Percentiles rank a stretch among this genome's conserved stretches.
Conservation (phyloP, 352 stramenopile species). For the Elongisporangium undulatum region DNA sequence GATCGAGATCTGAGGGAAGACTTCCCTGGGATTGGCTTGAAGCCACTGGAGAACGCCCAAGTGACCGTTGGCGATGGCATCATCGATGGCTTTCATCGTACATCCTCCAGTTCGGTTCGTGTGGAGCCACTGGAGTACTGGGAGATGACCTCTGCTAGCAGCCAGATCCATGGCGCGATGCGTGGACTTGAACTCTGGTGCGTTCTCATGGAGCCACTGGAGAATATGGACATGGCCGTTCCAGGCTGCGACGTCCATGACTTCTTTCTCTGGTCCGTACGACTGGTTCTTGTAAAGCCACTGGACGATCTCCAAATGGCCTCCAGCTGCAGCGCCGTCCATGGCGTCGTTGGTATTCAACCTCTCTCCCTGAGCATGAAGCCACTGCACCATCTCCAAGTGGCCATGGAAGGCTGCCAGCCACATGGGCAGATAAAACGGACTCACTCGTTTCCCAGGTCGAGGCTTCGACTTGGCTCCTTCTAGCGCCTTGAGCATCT, state of each 20-base stretch:
- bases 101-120: constrained; percentile 29
- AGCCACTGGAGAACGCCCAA: constrained; percentile 32
- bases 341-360: no score
- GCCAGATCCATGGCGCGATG: constrained; percentile 38
- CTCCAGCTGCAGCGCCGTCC: constrained; percentile 1
- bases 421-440: no score
- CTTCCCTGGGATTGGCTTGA: no score
- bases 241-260: constrained; percentile 39
- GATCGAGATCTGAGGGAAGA: no score
- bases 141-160: constrained; percentile 25
- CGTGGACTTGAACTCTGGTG: constrained; percentile 33
- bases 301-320: constrained; percentile 38
- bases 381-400: no score
- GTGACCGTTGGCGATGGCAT: constrained; percentile 45
- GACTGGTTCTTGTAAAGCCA: constrained; percentile 33
- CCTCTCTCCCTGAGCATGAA: no score
- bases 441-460: no score
- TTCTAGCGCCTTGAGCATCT: no score
- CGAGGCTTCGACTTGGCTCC: no score
- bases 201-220: constrained; percentile 43
- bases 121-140: constrained; percentile 44
- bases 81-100: constrained; percentile 47
- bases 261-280: constrained; percentile 34
- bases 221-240: constrained; percentile 51
- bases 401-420: no score